Percentiles rank a stretch among this genome's conserved stretches.
Evolutionary conservation across 148 eudicot species (phyloP).

Genomic region (Spergularia bocconei): DNA sequence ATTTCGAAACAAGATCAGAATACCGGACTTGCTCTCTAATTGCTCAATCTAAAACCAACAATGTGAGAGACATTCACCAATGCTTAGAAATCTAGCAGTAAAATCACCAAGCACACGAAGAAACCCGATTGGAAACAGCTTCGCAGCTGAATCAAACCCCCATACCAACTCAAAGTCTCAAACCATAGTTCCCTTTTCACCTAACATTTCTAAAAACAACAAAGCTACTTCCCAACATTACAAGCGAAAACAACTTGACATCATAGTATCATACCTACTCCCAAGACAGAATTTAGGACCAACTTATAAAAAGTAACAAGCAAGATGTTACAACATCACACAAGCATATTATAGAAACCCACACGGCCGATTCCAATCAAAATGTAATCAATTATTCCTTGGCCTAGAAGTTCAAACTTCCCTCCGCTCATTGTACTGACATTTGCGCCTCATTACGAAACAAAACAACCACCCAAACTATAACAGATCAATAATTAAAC

Average conservation of each 20-base stretch:
- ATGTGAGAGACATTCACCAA: neutral
- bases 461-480: too few species aligned
- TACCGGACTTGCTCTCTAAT: too few species aligned
- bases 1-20: too few species aligned
- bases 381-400: neutral
- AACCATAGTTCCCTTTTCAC: neutral
- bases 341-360: neutral
- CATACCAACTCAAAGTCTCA: neutral
- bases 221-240: neutral
- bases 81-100: neutral
- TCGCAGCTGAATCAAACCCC: neutral
- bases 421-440: too few species aligned
- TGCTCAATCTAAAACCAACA: too few species aligned
- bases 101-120: too few species aligned
- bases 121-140: neutral
- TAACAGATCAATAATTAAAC: too few species aligned
- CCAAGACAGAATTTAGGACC: neutral
- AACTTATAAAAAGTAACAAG: neutral
- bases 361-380: neutral
- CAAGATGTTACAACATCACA: neutral
- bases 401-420: neutral
- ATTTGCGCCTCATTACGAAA: too few species aligned
- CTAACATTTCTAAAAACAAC: neutral
- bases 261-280: neutral
- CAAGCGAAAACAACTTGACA: neutral